Evolutionary conservation across 2,329 filamentous ascomycete species (phyloP).

Genomic region (Boeremia lycopersici): DNA sequence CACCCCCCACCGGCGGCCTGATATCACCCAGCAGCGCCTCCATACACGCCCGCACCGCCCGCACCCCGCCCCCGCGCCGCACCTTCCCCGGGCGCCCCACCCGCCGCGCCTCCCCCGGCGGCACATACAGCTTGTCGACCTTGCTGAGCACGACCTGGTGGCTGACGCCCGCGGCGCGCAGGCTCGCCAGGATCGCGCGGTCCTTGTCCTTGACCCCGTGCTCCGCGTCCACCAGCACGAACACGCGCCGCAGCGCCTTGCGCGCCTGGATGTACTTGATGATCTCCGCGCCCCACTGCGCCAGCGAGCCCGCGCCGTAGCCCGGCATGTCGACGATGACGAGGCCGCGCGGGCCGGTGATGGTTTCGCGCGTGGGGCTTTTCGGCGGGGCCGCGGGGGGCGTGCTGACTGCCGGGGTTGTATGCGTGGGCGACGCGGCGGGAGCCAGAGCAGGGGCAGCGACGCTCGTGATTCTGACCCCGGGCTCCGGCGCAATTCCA

Average conservation of each 20-base stretch:
- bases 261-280: conserved; percentile 69
- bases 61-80: conserved; percentile 44
- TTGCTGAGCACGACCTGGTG: conserved; percentile 73
- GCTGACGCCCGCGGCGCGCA: conserved; percentile 62
- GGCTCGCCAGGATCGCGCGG: conserved; percentile 60
- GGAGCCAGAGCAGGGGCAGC: not conserved
- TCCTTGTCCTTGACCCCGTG: conserved; percentile 70
- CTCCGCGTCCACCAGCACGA: conserved; percentile 67
- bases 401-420: too few relatives aligned
- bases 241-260: conserved; percentile 67
- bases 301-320: conserved; percentile 67
- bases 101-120: conserved; percentile 24
- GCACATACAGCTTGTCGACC: conserved; percentile 56
- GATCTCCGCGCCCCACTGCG: conserved; percentile 70
- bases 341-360: conserved; percentile 51
- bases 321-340: conserved; percentile 74
- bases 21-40: conserved; percentile 47
- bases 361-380: conserved; percentile 27
- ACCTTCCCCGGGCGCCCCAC: conserved; percentile 12
- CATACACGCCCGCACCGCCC: conserved; percentile 51
- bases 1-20: conserved; percentile 36
- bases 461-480: conserved; percentile 30
- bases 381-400: too few relatives aligned
- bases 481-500: conserved; percentile 55
- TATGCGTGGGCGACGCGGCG: too few relatives aligned